Evolutionary conservation across 1,284 basidiomycete species (phyloP).

Genomic region (Exsudoporus floridanus): DNA sequence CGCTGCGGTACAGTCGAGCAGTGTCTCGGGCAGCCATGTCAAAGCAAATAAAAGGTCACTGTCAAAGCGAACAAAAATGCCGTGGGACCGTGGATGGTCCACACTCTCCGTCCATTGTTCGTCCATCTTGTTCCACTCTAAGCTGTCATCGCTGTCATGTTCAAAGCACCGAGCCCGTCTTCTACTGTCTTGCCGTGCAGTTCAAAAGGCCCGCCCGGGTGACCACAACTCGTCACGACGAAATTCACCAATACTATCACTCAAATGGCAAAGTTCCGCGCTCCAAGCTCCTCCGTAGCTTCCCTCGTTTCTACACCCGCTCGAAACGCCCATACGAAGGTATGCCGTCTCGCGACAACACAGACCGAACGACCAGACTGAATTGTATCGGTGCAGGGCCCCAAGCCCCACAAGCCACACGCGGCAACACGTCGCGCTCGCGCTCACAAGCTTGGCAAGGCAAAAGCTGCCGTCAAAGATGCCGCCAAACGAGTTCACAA

Average conservation of each 20-base stretch:
- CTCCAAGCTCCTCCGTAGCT: conserved; percentile 19
- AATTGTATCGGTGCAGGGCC: neutral
- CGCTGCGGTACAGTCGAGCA: conserved; percentile 40
- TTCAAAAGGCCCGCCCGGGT: conserved; percentile 21
- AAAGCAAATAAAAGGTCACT: conserved; percentile 13
- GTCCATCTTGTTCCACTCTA: conserved; percentile 3
- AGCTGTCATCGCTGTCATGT: conserved; percentile 4
- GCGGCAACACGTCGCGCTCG: conserved; percentile 12
- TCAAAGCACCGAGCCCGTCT: conserved; percentile 19
- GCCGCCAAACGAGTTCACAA: conserved; percentile 23
- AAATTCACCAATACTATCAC: neutral
- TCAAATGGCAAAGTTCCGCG: conserved; percentile 21
- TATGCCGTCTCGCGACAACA: conserved; percentile 7
- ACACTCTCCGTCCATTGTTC: conserved; percentile 27
- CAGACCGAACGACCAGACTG: neutral
- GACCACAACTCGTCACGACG: neutral
- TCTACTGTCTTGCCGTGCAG: neutral
- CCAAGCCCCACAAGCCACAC: conserved; percentile 10
- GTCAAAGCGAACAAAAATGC: conserved; percentile 15
- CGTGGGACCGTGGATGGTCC: conserved; percentile 20
- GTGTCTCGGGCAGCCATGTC: conserved; percentile 26
- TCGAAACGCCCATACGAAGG: conserved; percentile 3
- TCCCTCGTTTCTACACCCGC: conserved; percentile 3
- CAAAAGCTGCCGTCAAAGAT: conserved; percentile 16
- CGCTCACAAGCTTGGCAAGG: conserved; percentile 18